These are phyloP conservation scores for Pestalotiopsis sp. DNA, from an alignment of 2,329 filamentous ascomycete genomes.

Conservation along the genomic window DNA sequence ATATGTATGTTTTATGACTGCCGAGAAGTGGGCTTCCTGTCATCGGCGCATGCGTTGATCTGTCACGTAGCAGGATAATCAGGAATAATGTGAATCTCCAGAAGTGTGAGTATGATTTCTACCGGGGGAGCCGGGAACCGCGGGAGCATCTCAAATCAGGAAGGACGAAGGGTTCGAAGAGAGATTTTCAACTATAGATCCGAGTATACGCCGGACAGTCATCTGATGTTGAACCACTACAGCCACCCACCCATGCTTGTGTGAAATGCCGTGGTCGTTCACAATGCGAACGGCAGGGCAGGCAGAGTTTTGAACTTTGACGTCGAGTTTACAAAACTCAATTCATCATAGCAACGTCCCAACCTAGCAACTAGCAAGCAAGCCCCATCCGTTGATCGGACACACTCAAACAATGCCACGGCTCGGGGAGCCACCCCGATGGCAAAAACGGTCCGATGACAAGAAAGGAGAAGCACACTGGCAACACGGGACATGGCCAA, in stretches of 20 bases:
- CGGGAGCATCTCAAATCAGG: background rate
- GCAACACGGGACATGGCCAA: background rate
- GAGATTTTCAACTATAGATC: background rate
- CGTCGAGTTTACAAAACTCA: conserved; percentile 7
- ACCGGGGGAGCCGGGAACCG: background rate
- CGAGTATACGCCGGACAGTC: background rate
- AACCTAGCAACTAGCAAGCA: background rate
- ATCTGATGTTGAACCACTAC: background rate
- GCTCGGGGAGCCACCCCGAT: background rate
- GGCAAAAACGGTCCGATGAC: conserved; percentile 12
- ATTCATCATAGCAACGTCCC: conserved; percentile 9
- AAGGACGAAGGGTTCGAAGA: background rate
- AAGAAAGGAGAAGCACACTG: background rate
- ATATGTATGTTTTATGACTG: too few relatives aligned
- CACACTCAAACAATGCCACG: background rate
- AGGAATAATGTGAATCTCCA: too few relatives aligned
- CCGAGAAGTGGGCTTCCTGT: too few relatives aligned
- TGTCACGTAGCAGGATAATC: too few relatives aligned
- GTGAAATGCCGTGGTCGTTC: background rate
- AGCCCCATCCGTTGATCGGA: conserved; percentile 1
- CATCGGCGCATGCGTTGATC: too few relatives aligned
- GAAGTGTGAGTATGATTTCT: too few relatives aligned
- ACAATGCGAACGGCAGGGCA: background rate
- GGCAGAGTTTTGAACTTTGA: background rate
- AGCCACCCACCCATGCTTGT: background rate